A percentile compares a stretch with the other conserved stretches of the same genome.
phyloP scores from a whole-genome alignment of 2,329 filamentous ascomycete species.

The Microascus cirrosus region DNA sequence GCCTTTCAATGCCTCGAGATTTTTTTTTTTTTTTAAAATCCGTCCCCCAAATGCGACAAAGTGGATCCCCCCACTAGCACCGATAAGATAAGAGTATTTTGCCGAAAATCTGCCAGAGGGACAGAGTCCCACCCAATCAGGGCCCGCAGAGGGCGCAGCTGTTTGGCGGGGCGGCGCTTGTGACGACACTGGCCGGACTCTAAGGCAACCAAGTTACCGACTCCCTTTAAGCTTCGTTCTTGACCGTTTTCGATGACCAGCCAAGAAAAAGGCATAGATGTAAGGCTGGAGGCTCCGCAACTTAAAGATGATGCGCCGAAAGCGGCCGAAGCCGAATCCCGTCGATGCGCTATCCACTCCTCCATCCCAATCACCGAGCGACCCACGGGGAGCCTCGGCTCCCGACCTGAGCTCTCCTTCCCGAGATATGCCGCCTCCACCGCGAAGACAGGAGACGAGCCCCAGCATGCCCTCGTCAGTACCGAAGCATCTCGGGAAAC shows the following conservation, averaged over 20 bases:
- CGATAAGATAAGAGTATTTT: constrained; percentile 8
- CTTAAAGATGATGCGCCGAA: constrained; percentile 1
- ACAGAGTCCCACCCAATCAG: background rate
- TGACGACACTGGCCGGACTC: background rate
- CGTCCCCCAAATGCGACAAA: background rate
- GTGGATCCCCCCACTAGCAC: background rate
- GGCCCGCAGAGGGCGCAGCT: background rate
- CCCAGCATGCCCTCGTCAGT: background rate
- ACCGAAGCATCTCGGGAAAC: background rate
- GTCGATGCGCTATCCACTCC: background rate
- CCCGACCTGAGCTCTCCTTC: background rate
- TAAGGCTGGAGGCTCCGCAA: background rate
- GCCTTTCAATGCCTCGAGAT: constrained; percentile 8
- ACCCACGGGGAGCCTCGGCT: background rate
- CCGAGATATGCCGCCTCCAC: constrained; percentile 2
- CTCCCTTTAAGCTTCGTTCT: background rate
- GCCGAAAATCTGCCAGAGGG: background rate
- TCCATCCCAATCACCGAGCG: background rate
- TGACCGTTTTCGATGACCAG: background rate
- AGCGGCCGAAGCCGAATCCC: constrained; percentile 2
- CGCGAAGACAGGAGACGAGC: background rate
- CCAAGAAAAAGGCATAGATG: background rate
- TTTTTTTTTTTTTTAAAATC: constrained; percentile 20
- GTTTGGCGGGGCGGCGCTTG: background rate
- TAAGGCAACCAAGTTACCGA: background rate